A percentile compares a stretch with the other conserved stretches of the same genome.
These are phyloP conservation scores for Pseudomassariella vexata DNA, from an alignment of 2,329 filamentous ascomycete species.

Conservation along the genomic window DNA sequence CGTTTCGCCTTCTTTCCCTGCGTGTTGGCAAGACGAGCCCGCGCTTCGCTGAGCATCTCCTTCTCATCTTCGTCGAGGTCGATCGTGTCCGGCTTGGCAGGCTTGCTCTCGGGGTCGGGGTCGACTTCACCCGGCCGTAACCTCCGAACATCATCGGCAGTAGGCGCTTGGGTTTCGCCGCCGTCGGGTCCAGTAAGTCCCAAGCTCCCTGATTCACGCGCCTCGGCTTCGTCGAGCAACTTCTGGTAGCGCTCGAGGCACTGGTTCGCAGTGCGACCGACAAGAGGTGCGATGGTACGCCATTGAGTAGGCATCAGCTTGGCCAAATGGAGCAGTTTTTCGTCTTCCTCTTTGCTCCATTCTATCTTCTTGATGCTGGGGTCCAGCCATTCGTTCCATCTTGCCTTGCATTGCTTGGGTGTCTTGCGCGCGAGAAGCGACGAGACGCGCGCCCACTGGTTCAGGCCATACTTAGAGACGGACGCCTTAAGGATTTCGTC, in stretches of 20 bases:
- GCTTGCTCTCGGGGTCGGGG: slow-evolving; percentile 95
- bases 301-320: slow-evolving; percentile 99
- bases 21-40: slow-evolving; percentile 92
- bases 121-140: slow-evolving; percentile 90
- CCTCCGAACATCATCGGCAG: slow-evolving; percentile 84
- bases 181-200: slow-evolving; percentile 81
- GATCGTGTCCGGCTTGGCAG: slow-evolving; percentile 90
- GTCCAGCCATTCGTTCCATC: slow-evolving; percentile 98
- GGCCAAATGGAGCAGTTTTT: slow-evolving; percentile 91
- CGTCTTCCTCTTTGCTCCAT: slow-evolving; percentile 98
- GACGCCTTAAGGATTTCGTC: slow-evolving; percentile 97
- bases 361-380: slow-evolving; percentile 97
- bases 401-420: slow-evolving; percentile 96
- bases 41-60: slow-evolving; percentile 97
- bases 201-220: slow-evolving; percentile 74
- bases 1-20: slow-evolving; percentile 99
- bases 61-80: slow-evolving; percentile 99
- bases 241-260: slow-evolving; percentile 97
- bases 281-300: slow-evolving; percentile 95
- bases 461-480: slow-evolving; percentile 89
- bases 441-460: slow-evolving; percentile 98
- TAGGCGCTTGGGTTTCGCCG: slow-evolving; percentile 80
- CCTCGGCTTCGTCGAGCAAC: slow-evolving; percentile 90
- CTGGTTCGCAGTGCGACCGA: slow-evolving; percentile 93
- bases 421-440: slow-evolving; percentile 96